These are phyloP conservation scores for Flammula alnicola DNA, from an alignment of 1,284 basidiomycete genomes.

Conservation along the genomic window DNA sequence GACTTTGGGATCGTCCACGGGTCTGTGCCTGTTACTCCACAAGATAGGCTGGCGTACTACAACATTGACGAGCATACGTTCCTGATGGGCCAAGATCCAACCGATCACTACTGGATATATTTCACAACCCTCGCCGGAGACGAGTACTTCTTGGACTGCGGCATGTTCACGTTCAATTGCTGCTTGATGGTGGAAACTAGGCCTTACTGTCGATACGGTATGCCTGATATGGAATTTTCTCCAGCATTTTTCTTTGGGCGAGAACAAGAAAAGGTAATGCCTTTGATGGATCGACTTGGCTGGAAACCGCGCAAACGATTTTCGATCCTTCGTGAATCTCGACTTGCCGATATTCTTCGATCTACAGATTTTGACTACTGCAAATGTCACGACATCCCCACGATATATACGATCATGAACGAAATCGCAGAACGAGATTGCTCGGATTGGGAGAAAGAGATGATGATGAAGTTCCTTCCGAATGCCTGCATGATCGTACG, in stretches of 20 bases:
- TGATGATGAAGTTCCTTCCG: slow-evolving; percentile 23
- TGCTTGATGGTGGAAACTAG: slow-evolving; percentile 28
- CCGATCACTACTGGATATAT: slow-evolving; percentile 52
- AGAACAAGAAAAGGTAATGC: slow-evolving; percentile 22
- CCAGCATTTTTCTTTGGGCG: slow-evolving; percentile 40
- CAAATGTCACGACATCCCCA: slow-evolving; percentile 1
- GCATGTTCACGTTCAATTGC: slow-evolving; percentile 47
- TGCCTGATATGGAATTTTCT: slow-evolving; percentile 20
- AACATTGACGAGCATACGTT: slow-evolving; percentile 27
- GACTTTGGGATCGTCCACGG: slow-evolving; percentile 49
- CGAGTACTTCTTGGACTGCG: slow-evolving; percentile 42
- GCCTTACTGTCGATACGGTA: slow-evolving; percentile 27
- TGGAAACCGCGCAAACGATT: slow-evolving; percentile 27
- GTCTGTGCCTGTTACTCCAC: slow-evolving; percentile 29
- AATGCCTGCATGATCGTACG: slow-evolving; percentile 19
- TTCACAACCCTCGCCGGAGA: slow-evolving; percentile 47
- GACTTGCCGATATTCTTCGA: slow-evolving; percentile 29
- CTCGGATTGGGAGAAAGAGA: slow-evolving; percentile 27
- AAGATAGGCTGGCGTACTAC: slow-evolving; percentile 42
- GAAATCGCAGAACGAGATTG: slow-evolving; percentile 26
- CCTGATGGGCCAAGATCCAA: slow-evolving; percentile 41
- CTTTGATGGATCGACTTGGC: slow-evolving; percentile 29
- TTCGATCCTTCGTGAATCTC: slow-evolving; percentile 40
- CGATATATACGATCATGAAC: slow-evolving; percentile 25
- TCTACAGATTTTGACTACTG: slow-evolving; percentile 8